Evolutionary conservation across 2,329 filamentous ascomycete genomes (phyloP).

Genomic region (Aspergillus hiratsukae): DNA sequence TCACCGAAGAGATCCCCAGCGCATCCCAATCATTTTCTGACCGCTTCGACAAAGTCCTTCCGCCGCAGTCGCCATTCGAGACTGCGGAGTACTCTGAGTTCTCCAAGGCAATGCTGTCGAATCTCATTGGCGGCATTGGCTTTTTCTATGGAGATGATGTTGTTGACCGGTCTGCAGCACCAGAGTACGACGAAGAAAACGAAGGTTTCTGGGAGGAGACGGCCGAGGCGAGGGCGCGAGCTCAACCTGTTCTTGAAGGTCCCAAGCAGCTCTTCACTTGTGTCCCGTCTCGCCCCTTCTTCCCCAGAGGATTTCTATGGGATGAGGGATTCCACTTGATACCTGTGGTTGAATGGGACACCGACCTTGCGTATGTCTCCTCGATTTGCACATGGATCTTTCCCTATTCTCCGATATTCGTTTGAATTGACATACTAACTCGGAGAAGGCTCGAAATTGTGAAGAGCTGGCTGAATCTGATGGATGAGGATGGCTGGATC

Average conservation of each 20-base stretch:
- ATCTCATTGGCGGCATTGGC: slow-evolving; percentile 86
- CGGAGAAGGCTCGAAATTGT: slow-evolving; percentile 65
- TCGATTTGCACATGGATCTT: not conserved
- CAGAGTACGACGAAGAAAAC: slow-evolving; percentile 90
- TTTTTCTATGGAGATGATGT: slow-evolving; percentile 89
- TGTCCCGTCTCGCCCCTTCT: slow-evolving; percentile 90
- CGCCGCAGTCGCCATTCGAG: slow-evolving; percentile 71
- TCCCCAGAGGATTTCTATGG: slow-evolving; percentile 94
- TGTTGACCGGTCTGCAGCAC: slow-evolving; percentile 85
- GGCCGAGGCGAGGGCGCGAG: slow-evolving; percentile 68
- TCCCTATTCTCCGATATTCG: not conserved
- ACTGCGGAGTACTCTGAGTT: slow-evolving; percentile 70
- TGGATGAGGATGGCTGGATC: slow-evolving; percentile 98
- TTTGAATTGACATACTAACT: slow-evolving; percentile 13
- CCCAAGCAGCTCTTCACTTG: slow-evolving; percentile 87
- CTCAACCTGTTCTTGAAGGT: slow-evolving; percentile 66
- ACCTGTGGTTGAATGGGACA: slow-evolving; percentile 89
- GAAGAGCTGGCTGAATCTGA: slow-evolving; percentile 91
- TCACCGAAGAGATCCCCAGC: slow-evolving; percentile 65
- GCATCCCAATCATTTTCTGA: slow-evolving; percentile 66
- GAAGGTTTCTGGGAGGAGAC: slow-evolving; percentile 95
- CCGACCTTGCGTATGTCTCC: slow-evolving; percentile 63
- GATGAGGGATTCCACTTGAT: slow-evolving; percentile 96
- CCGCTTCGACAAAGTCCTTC: slow-evolving; percentile 68
- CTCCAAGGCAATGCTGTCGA: slow-evolving; percentile 87